Conservation (phyloP, 106 monocot species). For the Allium cepa region DNA sequence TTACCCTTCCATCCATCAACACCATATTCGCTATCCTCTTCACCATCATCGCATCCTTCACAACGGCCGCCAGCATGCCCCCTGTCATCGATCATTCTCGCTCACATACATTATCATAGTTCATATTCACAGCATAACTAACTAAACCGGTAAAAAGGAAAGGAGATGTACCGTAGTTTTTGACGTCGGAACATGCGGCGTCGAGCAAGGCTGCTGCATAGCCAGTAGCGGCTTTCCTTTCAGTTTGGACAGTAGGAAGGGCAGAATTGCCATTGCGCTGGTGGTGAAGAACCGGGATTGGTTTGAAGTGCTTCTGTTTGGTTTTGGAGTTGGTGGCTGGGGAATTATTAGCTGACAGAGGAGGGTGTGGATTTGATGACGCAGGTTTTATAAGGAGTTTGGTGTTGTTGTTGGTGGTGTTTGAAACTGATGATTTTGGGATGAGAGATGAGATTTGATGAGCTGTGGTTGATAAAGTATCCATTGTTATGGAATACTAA, state of each 20-base stretch:
- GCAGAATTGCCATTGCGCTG: no score
- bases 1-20: constrained; percentile 3
- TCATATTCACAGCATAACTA: no score
- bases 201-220: constrained; percentile 7
- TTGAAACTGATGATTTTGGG: constrained; percentile 2
- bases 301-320: not conserved
- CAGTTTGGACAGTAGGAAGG: not conserved
- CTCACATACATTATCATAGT: no score
- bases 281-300: no score
- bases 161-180: not conserved
- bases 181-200: not conserved
- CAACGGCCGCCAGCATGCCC: not conserved
- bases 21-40: constrained; percentile 1
- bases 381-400: not conserved
- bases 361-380: not conserved
- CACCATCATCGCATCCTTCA: constrained; percentile 1
- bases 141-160: no score
- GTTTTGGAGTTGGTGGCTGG: not conserved
- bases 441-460: not conserved
- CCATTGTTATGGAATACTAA: not conserved
- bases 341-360: no score
- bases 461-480: constrained; percentile 5
- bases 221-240: not conserved
- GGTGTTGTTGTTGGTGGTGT: not conserved
- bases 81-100: not conserved